A percentile compares a stretch with the other conserved stretches of the same genome.
These are phyloP conservation scores for Reticulascus tulasneorum DNA, from an alignment of 2,329 filamentous ascomycete species.

Conservation along the genomic window DNA sequence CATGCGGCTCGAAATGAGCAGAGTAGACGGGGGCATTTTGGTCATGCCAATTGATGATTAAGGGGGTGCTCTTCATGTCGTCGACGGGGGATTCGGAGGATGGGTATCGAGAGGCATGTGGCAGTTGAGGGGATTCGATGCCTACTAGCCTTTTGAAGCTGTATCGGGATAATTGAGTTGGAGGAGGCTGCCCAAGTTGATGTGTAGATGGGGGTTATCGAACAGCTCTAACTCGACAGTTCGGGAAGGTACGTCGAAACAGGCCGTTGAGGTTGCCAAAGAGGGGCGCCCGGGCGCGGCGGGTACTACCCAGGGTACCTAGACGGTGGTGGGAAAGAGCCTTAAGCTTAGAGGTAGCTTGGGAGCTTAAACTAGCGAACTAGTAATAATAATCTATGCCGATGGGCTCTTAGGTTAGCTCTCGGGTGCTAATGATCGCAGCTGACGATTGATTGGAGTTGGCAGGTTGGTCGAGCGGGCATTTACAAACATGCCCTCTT, in stretches of 20 bases:
- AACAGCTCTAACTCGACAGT: not conserved
- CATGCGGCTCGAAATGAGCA: conserved; percentile 89
- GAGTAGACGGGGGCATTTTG: conserved; percentile 97
- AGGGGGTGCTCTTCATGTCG: conserved; percentile 89
- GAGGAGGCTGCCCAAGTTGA: not conserved
- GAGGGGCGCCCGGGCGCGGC: conserved; percentile 1
- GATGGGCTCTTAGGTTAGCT: no score
- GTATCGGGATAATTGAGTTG: not conserved
- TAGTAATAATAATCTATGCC: no score
- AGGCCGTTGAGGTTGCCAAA: conserved; percentile 1
- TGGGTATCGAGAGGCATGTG: conserved; percentile 14
- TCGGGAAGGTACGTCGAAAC: conserved; percentile 8
- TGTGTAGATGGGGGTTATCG: conserved; percentile 1
- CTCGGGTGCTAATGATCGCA: no score
- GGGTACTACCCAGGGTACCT: no score
- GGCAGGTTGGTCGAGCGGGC: no score
- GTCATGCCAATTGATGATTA: conserved; percentile 99
- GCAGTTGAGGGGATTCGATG: conserved; percentile 5
- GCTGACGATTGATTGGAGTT: no score
- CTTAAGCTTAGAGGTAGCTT: conserved; percentile 9
- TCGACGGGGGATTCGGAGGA: conserved; percentile 20
- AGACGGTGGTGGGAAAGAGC: not conserved
- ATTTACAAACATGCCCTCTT: no score
- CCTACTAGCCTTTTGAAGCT: conserved; percentile 6
- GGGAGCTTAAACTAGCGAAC: no score